phyloP scores from a whole-genome alignment of 2,329 filamentous ascomycete species.

The Trichoderma endophyticum region DNA sequence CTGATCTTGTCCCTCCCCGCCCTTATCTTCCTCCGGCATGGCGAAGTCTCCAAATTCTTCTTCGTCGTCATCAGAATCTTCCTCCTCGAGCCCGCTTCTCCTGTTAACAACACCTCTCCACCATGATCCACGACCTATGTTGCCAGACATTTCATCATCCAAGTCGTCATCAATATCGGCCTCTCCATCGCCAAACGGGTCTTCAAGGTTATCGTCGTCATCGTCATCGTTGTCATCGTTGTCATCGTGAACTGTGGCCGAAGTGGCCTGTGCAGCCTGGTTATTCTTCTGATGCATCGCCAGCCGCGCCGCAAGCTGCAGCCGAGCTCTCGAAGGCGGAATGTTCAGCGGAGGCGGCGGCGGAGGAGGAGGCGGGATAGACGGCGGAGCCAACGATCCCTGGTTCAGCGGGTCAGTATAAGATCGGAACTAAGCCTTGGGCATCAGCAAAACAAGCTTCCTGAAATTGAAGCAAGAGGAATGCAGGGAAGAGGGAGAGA shows the following conservation, averaged over 20 bases:
- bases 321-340: conserved; percentile 78
- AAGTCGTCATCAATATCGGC: conserved; percentile 53
- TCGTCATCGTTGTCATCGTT: conserved; percentile 42
- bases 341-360: conserved; percentile 81
- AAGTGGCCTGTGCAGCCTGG: conserved; percentile 46
- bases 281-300: conserved; percentile 68
- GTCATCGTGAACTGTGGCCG: conserved; percentile 38
- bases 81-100: conserved; percentile 42
- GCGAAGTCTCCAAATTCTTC: conserved; percentile 68
- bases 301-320: conserved; percentile 86
- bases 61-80: conserved; percentile 39
- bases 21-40: conserved; percentile 53
- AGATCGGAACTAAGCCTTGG: conserved; percentile 50
- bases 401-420: conserved; percentile 56
- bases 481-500: not conserved
- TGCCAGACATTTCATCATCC: conserved; percentile 42
- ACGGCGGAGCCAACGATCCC: conserved; percentile 53
- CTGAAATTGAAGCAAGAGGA: not conserved
- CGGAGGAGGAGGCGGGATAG: conserved; percentile 56
- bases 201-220: conserved; percentile 38
- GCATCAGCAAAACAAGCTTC: conserved; percentile 19
- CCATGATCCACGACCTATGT: conserved; percentile 42
- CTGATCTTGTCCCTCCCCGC: conserved; percentile 30
- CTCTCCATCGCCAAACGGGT: conserved; percentile 54
- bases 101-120: conserved; percentile 43